Conservation (phyloP, 805 yeast genomes). For the Metschnikowia henanensis region DNA sequence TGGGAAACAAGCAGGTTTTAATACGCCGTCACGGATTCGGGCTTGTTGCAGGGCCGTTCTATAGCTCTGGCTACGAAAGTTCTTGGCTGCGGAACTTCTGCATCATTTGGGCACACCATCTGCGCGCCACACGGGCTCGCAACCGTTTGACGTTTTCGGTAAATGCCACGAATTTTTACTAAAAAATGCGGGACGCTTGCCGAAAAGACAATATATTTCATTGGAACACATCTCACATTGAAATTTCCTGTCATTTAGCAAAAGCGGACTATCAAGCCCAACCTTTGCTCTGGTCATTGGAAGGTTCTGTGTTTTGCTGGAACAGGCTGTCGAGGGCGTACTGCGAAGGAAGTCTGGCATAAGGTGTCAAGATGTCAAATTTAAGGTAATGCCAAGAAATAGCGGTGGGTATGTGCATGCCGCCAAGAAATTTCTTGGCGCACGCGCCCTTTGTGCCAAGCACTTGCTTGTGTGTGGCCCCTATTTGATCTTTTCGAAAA, state of each 20-base stretch:
- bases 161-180: no score
- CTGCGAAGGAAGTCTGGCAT: no score
- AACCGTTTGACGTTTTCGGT: constrained; percentile 10
- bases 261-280: no score
- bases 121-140: constrained; percentile 7
- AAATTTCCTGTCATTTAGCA: no score
- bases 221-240: no score
- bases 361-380: constrained; percentile 17
- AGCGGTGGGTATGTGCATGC: background rate
- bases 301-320: background rate
- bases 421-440: constrained; percentile 2
- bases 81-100: constrained; percentile 13
- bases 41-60: constrained; percentile 1
- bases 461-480: background rate
- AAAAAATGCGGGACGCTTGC: no score
- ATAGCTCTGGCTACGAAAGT: constrained; percentile 2
- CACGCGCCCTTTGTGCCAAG: constrained; percentile 8
- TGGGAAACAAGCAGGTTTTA: background rate
- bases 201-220: no score
- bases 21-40: constrained; percentile 2
- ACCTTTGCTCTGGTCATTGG: no score
- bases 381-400: constrained; percentile 10
- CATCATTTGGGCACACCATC: constrained; percentile 1
- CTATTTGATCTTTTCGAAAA: no score
- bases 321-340: no score